Evolutionary conservation across 2,329 filamentous ascomycete genomes (phyloP).

Genomic region (Graphiopsis chlorocephala): DNA sequence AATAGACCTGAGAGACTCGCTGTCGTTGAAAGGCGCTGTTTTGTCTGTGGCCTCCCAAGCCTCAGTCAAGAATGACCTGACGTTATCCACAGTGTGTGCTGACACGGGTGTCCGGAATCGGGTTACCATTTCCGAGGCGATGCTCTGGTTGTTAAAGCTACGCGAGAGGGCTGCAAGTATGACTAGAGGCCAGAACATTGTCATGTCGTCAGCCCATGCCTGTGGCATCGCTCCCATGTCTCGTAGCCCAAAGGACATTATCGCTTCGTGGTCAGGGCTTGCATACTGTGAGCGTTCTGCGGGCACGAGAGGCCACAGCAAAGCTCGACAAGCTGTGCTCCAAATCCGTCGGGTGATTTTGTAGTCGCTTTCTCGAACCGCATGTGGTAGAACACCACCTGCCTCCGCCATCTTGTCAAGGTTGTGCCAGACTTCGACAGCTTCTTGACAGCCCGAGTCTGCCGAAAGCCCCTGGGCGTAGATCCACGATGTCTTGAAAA

Average conservation of each 20-base stretch:
- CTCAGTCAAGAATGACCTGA: background rate
- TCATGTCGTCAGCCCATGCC: background rate
- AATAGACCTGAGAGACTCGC: background rate
- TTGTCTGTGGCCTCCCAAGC: background rate
- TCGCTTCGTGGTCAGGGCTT: background rate
- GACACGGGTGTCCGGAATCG: background rate
- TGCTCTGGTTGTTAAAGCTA: background rate
- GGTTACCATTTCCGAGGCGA: background rate
- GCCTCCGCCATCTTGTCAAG: background rate
- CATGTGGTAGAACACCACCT: background rate
- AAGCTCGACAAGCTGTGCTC: background rate
- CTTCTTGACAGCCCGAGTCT: background rate
- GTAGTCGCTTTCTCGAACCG: background rate
- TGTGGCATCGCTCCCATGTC: background rate
- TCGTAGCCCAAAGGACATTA: background rate
- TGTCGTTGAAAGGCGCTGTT: background rate
- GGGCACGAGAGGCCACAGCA: background rate
- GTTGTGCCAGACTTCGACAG: background rate
- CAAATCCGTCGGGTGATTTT: background rate
- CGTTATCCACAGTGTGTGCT: background rate
- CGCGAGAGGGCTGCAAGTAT: background rate
- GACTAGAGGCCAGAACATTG: background rate
- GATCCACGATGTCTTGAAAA: slow-evolving; percentile 6
- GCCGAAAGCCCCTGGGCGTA: background rate
- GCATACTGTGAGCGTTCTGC: background rate